A percentile compares a stretch with the other conserved stretches of the same genome.
Conservation (phyloP, 2,329 filamentous ascomycete genomes). For the Ophiostoma pallidulum region DNA sequence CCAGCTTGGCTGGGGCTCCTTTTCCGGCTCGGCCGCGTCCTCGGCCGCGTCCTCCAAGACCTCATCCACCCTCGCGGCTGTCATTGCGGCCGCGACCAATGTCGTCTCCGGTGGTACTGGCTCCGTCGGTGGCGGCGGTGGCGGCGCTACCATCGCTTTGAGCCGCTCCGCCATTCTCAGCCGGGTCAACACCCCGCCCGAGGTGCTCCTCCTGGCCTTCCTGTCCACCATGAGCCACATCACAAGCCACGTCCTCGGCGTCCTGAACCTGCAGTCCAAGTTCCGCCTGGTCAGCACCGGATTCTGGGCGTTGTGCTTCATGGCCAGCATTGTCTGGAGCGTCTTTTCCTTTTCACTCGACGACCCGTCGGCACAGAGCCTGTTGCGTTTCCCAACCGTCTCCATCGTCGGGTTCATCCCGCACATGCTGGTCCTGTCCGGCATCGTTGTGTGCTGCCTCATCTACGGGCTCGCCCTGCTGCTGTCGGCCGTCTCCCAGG, state of each 20-base stretch:
- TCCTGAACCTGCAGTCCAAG: constrained; percentile 68
- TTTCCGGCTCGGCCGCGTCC: constrained; percentile 29
- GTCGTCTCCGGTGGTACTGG: constrained; percentile 15
- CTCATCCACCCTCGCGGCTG: constrained; percentile 26
- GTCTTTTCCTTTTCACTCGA: constrained; percentile 53
- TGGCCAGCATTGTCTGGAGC: constrained; percentile 74
- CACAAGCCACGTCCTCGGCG: constrained; percentile 71
- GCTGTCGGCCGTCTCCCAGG: constrained; percentile 53
- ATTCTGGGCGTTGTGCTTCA: constrained; percentile 85
- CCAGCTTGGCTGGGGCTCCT: constrained; percentile 63
- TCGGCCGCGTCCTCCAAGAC: constrained; percentile 31
- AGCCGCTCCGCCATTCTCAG: constrained; percentile 61
- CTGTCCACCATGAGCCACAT: constrained; percentile 86
- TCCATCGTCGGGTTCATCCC: constrained; percentile 93
- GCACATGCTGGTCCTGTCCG: constrained; percentile 75
- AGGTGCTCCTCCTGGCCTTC: constrained; percentile 76
- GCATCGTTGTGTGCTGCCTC: constrained; percentile 62
- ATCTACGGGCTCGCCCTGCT: constrained; percentile 73
- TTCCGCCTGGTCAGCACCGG: constrained; percentile 80
- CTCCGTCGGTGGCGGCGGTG: not conserved
- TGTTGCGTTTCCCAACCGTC: constrained; percentile 84
- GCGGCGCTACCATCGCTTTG: constrained; percentile 37
- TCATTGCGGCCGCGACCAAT: not conserved
- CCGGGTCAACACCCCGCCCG: constrained; percentile 78
- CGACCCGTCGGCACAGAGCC: constrained; percentile 50